Base-by-base conservation (phyloP, 2,329 filamentous ascomycete species). In the Trichoderma gracile region DNA sequence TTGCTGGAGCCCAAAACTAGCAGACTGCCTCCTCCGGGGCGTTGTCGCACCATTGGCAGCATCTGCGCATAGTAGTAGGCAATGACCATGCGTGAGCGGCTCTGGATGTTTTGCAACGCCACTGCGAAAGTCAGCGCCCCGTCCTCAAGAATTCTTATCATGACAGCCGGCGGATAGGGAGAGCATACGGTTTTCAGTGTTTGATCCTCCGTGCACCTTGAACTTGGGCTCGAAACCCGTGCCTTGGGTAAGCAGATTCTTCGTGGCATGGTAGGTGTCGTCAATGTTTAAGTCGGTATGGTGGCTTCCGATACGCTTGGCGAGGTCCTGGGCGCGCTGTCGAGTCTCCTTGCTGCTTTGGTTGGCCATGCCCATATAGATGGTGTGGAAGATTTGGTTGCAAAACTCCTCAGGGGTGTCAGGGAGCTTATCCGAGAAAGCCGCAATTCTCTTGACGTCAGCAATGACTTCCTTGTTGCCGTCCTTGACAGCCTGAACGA, bases 211-310 rank as follows among this genome's bases (percentile, higher is more conserved):
- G 63, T 91, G 81, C 6, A 68, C 81, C 67, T 82, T 84, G 82
- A 76, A 78, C 49, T 70, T 72, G 3, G 76, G 74, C 17, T 71
- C 70, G 69, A 90, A 91, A 21, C 83, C 78, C 66, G 87, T 86
- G 9, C 88, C 82, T 1, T 82, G 81, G 6, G n/a, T 47, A 14
- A 58, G 38, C 21, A 64, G 19, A 14, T 38, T 42, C 33, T 64
- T 47, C 0, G 30, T 42, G 46, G 61, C 61, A n/a, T 40, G 30
- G 25, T 33, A 40, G 14, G 53, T 55, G 14, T 64, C 45, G 71
- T 94, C 91, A 64, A 94, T 92, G 70, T 92, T 86, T 50, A 92
- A 79, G 71, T 93, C 84, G 4, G 85, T 81, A 72, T 95, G 92
- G 71, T 92, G 88, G 17, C 84, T 81, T 3, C 90, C 91, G 59